phyloP scores from a whole-genome alignment of 2,329 filamentous ascomycete species.

The Neonectria sp. region DNA sequence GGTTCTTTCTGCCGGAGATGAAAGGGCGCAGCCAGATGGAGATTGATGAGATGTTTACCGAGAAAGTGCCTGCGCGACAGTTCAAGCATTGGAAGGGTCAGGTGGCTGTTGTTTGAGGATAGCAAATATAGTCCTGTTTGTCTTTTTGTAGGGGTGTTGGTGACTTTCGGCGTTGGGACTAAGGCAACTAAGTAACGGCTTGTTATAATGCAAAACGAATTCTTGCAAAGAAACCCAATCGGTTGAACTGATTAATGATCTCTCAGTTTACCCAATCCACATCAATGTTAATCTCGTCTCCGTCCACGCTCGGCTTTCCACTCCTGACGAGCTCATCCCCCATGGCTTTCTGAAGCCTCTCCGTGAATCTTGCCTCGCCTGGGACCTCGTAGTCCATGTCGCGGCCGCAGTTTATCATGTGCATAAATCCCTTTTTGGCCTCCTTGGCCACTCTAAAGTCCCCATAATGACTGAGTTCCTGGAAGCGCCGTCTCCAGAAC shows the following conservation, averaged over 20 bases:
- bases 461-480: not conserved
- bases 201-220: too few relatives aligned
- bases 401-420: not conserved
- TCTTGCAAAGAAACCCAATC: too few relatives aligned
- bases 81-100: conserved; percentile 35
- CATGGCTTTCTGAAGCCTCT: not conserved
- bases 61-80: conserved; percentile 29
- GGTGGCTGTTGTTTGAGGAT: not conserved
- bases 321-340: not conserved
- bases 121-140: not conserved
- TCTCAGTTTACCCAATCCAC: not conserved
- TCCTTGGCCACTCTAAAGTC: not conserved
- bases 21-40: conserved; percentile 42
- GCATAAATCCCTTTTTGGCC: not conserved
- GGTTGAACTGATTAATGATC: too few relatives aligned
- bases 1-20: conserved; percentile 48
- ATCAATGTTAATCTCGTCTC: not conserved
- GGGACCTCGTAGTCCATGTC: not conserved
- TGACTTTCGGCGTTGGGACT: too few relatives aligned
- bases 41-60: conserved; percentile 43
- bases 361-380: not conserved
- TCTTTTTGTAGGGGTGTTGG: not conserved
- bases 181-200: too few relatives aligned
- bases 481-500: conserved; percentile 2
- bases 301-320: not conserved